Conservation (phyloP, 768 basidiomycete genomes). For the Leccinum obscurum region DNA sequence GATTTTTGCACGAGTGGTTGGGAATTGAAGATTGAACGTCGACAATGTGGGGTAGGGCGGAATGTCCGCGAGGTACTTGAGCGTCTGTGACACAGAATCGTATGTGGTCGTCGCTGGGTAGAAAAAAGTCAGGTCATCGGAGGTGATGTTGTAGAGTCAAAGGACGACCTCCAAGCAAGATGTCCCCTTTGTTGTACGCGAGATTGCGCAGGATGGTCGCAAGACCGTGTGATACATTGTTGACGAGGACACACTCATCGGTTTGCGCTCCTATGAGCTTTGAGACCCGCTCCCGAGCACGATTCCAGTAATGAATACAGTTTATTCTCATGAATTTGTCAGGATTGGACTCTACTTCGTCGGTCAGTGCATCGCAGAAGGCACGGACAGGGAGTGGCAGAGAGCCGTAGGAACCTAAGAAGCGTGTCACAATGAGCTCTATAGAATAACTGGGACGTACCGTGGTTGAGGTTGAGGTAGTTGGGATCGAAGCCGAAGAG, state of each 20-base stretch:
- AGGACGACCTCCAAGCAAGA: conserved; percentile 49
- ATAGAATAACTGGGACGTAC: conserved; percentile 32
- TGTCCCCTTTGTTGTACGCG: conserved; percentile 47
- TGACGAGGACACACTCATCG: conserved; percentile 56
- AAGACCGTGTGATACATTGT: conserved; percentile 38
- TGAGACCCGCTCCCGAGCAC: conserved; percentile 48
- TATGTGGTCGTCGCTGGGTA: conserved; percentile 59
- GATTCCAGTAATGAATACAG: conserved; percentile 35
- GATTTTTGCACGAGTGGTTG: conserved; percentile 56
- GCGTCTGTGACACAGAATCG: conserved; percentile 48
- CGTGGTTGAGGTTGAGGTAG: conserved; percentile 67
- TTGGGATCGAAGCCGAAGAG: conserved; percentile 57
- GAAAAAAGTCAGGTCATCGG: neutral
- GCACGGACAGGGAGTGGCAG: conserved; percentile 52
- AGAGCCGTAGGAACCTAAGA: conserved; percentile 58
- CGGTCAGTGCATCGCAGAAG: conserved; percentile 42
- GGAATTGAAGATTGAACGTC: conserved; percentile 52
- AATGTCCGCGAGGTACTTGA: conserved; percentile 54
- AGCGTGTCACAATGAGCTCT: neutral
- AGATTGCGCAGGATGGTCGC: conserved; percentile 70
- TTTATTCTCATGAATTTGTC: conserved; percentile 53
- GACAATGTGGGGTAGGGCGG: conserved; percentile 47
- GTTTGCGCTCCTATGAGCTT: conserved; percentile 48
- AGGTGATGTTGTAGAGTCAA: conserved; percentile 1
- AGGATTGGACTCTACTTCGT: conserved; percentile 51